Evolutionary conservation across 768 basidiomycete species (phyloP).

Genomic region (Amanita pallidorosea): DNA sequence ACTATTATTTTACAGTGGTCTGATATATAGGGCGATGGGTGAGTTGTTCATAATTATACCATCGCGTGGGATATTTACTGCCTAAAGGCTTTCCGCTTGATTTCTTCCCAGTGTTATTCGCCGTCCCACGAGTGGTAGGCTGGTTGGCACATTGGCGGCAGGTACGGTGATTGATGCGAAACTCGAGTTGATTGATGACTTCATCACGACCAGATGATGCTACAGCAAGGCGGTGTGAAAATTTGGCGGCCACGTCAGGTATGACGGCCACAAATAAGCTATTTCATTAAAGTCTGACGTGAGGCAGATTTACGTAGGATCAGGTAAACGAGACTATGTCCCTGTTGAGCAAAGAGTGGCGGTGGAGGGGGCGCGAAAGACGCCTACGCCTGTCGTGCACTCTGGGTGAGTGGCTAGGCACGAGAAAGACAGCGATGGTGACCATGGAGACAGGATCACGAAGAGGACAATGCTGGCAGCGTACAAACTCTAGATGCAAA

Average conservation of each 20-base stretch:
- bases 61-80: background rate
- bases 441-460: slow-evolving; percentile 35
- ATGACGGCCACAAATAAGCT: slow-evolving; percentile 11
- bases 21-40: slow-evolving; percentile 94
- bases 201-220: slow-evolving; percentile 61
- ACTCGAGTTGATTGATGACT: background rate
- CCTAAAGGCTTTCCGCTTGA: slow-evolving; percentile 62
- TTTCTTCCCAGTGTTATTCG: slow-evolving; percentile 91
- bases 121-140: slow-evolving; percentile 84
- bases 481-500: slow-evolving; percentile 34
- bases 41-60: slow-evolving; percentile 4
- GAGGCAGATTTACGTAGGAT: slow-evolving; percentile 67
- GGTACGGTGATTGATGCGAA: slow-evolving; percentile 21
- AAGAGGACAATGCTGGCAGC: slow-evolving; percentile 58
- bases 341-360: slow-evolving; percentile 46
- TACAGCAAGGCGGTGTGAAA: slow-evolving; percentile 81
- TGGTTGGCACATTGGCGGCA: slow-evolving; percentile 93
- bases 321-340: slow-evolving; percentile 65
- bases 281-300: slow-evolving; percentile 4
- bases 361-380: slow-evolving; percentile 44
- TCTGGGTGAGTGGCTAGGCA: slow-evolving; percentile 51
- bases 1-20: slow-evolving; percentile 37
- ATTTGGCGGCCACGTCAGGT: slow-evolving; percentile 89
- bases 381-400: slow-evolving; percentile 54
- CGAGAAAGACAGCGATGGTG: background rate